Evolutionary conservation across 495 filamentous ascomycete genomes (phyloP).

Genomic region (Tirmania nivea): DNA sequence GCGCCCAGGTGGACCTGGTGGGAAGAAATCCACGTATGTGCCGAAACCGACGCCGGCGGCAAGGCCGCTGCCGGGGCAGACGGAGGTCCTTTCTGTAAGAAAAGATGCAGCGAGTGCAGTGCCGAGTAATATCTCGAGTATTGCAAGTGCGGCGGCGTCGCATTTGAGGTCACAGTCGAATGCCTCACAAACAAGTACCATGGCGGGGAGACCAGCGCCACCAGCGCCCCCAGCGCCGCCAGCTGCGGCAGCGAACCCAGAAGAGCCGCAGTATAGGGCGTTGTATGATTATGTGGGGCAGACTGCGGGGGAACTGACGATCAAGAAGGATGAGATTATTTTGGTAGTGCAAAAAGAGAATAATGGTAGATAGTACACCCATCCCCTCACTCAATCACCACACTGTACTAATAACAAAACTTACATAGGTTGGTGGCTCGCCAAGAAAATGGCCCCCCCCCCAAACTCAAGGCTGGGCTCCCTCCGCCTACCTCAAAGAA

Average conservation of each 20-base stretch:
- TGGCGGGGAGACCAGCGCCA: conserved; percentile 21
- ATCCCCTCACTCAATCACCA: neutral
- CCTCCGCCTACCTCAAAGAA: conserved; percentile 81
- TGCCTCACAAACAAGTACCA: neutral
- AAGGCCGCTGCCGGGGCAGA: conserved; percentile 23
- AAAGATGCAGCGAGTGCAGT: conserved; percentile 23
- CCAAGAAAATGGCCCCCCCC: conserved; percentile 39
- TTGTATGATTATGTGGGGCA: conserved; percentile 74
- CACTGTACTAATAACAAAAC: conserved; percentile 12
- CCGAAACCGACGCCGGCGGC: conserved; percentile 13
- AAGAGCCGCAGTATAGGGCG: conserved; percentile 60
- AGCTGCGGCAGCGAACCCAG: conserved; percentile 39
- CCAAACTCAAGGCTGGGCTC: conserved; percentile 67
- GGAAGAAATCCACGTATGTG: conserved; percentile 39
- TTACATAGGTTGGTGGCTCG: conserved; percentile 74
- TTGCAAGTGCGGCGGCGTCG: neutral
- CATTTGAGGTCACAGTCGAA: neutral
- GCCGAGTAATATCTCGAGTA: conserved; percentile 20
- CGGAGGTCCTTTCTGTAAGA: conserved; percentile 26
- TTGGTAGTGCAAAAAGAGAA: conserved; percentile 70
- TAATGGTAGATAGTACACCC: conserved; percentile 45
- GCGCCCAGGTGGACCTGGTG: conserved; percentile 70
- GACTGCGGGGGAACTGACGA: conserved; percentile 47
- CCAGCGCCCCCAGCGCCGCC: conserved; percentile 53
- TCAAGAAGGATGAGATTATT: conserved; percentile 57